phyloP scores from a whole-genome alignment of 2,329 filamentous ascomycete genomes.

The Hymenoscyphus scutula region DNA sequence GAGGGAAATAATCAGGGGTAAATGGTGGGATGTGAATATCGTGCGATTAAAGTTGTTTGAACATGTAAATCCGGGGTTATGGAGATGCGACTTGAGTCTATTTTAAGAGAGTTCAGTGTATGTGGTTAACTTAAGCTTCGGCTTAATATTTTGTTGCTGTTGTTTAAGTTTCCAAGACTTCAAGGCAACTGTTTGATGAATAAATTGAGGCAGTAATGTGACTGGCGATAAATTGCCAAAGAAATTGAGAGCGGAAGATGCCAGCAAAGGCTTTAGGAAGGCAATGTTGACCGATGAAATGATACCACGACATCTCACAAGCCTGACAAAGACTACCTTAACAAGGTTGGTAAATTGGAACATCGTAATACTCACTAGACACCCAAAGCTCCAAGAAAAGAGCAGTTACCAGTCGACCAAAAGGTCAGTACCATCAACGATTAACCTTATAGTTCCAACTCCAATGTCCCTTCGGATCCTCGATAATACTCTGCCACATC shows the following conservation, averaged over 20 bases:
- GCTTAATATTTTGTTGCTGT: neutral
- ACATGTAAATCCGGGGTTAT: neutral
- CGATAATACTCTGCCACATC: conserved; percentile 36
- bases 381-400: neutral
- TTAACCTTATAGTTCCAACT: conserved; percentile 9
- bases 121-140: neutral
- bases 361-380: neutral
- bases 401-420: too few relatives aligned
- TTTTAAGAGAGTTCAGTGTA: neutral
- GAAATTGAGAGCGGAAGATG: too few relatives aligned
- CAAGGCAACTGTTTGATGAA: too few relatives aligned
- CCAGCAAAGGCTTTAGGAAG: too few relatives aligned
- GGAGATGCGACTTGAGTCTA: neutral
- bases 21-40: neutral
- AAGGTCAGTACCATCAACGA: neutral
- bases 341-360: too few relatives aligned
- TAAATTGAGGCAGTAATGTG: too few relatives aligned
- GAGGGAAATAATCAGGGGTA: neutral
- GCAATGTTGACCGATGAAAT: too few relatives aligned
- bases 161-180: too few relatives aligned
- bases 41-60: neutral
- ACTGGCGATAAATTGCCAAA: too few relatives aligned
- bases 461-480: conserved; percentile 35
- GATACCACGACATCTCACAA: neutral
- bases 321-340: too few relatives aligned